Conservation (phyloP, 148 eudicot species). For the Pharnaceum exiguum region DNA sequence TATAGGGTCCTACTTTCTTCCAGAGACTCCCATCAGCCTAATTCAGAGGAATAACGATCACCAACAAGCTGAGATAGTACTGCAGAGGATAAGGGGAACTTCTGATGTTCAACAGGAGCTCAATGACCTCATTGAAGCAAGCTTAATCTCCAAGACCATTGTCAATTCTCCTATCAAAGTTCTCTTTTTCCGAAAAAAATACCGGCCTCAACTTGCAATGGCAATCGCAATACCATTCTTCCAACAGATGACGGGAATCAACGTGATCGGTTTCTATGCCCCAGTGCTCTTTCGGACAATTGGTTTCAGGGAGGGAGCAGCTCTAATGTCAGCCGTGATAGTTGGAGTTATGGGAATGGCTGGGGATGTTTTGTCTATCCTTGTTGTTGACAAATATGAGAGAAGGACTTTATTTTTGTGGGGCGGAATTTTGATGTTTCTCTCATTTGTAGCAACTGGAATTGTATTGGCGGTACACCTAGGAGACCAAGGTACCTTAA, state of each 20-base stretch:
- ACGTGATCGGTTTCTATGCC: constrained; percentile 39
- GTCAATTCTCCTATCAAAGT: constrained; percentile 24
- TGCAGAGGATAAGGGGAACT: constrained; percentile 28
- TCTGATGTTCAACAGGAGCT: constrained; percentile 26
- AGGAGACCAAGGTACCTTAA: constrained; percentile 14
- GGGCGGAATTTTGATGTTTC: constrained; percentile 35
- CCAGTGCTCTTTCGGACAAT: constrained; percentile 37
- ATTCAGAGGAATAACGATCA: constrained; percentile 22
- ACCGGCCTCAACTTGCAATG: constrained; percentile 32
- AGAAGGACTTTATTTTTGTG: constrained; percentile 24
- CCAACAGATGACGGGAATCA: constrained; percentile 40
- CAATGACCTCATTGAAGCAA: constrained; percentile 24
- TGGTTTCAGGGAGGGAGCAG: constrained; percentile 28
- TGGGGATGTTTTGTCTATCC: constrained; percentile 22
- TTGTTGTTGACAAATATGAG: constrained; percentile 24
- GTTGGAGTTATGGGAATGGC: constrained; percentile 21
- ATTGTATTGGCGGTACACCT: constrained; percentile 3
- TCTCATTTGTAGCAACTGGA: constrained; percentile 17
- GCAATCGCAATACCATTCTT: constrained; percentile 27
- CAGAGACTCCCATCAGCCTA: constrained; percentile 39
- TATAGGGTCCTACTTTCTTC: constrained; percentile 17
- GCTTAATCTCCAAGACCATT: constrained; percentile 21
- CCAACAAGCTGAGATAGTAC: constrained; percentile 11
- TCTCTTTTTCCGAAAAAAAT: constrained; percentile 4
- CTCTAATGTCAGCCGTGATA: constrained; percentile 32